Base-by-base conservation (phyloP, 441 rosid species). In the Bruguiera hainesii region DNA sequence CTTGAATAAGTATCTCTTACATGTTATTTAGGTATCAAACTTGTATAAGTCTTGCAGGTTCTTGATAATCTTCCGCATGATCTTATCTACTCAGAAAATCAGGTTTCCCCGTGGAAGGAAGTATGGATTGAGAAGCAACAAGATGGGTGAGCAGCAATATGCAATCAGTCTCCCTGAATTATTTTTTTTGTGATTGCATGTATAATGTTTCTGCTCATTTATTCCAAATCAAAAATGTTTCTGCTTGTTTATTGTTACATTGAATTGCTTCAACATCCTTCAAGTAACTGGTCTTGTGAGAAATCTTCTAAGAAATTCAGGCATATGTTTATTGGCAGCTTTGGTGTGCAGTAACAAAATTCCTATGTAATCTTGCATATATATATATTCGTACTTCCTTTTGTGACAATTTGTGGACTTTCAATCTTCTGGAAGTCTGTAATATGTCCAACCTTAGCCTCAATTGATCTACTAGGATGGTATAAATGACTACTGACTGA, bases 1-100 rank as follows among this genome's bases (percentile, higher is more conserved):
- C 15, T 42, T 42, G 48, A 42, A 42, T 13, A 42, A 13, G 15
- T 13, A 13, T 11, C 48, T 42, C 18, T 42, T 42, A 13, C 48
- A 13, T 42, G 5, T 13, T 42, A 11, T 53, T 53, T 53, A 10
- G 58, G 29, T 21, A 13, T 8, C 25, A 23, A 8, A 26, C 28
- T 53, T 23, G 16, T 53, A 3, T n/a, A 13, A 23, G 63, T 69
- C 58, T 73, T 83, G 66, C 80, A 94, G 99, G 98, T 94, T 60
- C 88, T 94, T 75, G 99, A 94, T 88, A 94, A 94, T 81, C 99
- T 94, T 80, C 93, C 96, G 9, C 98, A 91, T 61, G 97, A 94
- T 77, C 94, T 91, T 66, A 65, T 88, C 65, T 88, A 84, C 74
- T 88, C 98, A 7, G 85, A 87, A 78, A 91, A 79, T 79, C 98